These are phyloP conservation scores for Fusarium sp. DNA, from an alignment of 2,329 filamentous ascomycete genomes.

Conservation along the genomic window DNA sequence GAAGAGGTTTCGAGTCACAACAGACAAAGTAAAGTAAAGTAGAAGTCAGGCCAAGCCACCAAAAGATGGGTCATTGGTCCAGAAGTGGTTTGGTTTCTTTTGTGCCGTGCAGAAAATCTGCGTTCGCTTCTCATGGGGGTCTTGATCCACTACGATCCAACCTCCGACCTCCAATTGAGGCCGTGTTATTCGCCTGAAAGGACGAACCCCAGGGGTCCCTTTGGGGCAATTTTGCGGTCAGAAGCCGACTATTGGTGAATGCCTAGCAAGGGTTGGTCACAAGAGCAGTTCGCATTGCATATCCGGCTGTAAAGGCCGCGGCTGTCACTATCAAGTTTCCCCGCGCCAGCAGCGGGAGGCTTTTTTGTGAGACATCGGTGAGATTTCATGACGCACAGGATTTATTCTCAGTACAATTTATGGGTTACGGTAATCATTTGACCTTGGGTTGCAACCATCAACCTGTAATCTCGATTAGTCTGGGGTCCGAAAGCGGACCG, in stretches of 20 bases:
- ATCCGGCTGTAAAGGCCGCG: neutral
- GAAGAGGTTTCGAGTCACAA: slow-evolving; percentile 16
- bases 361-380: slow-evolving; percentile 20
- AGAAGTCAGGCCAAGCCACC: slow-evolving; percentile 24
- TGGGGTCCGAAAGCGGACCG: slow-evolving; percentile 37
- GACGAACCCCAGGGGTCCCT: slow-evolving; percentile 22
- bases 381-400: slow-evolving; percentile 26
- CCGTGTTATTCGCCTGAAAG: neutral
- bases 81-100: slow-evolving; percentile 28
- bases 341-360: slow-evolving; percentile 4
- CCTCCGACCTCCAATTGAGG: slow-evolving; percentile 12
- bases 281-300: slow-evolving; percentile 24
- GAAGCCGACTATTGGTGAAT: slow-evolving; percentile 24
- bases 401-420: neutral
- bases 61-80: slow-evolving; percentile 23
- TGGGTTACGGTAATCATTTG: slow-evolving; percentile 2
- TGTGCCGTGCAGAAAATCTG: slow-evolving; percentile 26
- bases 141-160: slow-evolving; percentile 16
- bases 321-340: neutral
- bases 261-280: slow-evolving; percentile 28
- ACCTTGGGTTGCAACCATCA: slow-evolving; percentile 26
- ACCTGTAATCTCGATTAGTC: slow-evolving; percentile 9
- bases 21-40: slow-evolving; percentile 18
- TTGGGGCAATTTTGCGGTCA: slow-evolving; percentile 26
- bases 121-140: no score